Evolutionary conservation across 2,329 filamentous ascomycete species (phyloP).

Genomic region (Botrytis fragariae): DNA sequence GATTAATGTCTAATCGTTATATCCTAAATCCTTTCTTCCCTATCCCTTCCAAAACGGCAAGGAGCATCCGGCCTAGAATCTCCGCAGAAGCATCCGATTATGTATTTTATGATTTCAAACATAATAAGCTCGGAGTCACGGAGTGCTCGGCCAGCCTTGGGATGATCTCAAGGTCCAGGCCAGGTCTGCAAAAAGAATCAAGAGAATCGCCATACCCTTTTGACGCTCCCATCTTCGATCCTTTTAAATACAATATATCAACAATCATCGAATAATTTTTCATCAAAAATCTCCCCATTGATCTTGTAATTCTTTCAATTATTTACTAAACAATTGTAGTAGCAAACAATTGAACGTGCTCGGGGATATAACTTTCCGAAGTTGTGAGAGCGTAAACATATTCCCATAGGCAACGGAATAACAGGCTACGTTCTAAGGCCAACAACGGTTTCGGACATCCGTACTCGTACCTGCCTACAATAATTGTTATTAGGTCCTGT

Average conservation of each 20-base stretch:
- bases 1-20: not conserved
- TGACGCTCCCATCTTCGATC: not conserved
- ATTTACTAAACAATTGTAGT: not conserved
- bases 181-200: not conserved
- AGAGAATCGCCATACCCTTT: not conserved
- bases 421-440: not conserved
- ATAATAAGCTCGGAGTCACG: not conserved
- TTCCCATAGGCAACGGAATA: not conserved
- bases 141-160: conserved; percentile 6
- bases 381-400: not conserved
- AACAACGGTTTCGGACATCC: not conserved
- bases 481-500: not conserved
- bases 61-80: not conserved
- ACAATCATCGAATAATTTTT: not conserved
- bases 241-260: not conserved
- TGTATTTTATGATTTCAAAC: not conserved
- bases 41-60: not conserved
- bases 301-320: not conserved
- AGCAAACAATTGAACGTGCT: not conserved
- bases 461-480: not conserved
- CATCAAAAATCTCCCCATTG: not conserved
- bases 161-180: conserved; percentile 6
- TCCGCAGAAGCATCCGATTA: not conserved
- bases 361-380: not conserved
- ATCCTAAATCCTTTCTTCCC: not conserved